These are phyloP conservation scores for Fusarium sp. DNA, from an alignment of 2,329 filamentous ascomycete genomes.

Conservation along the genomic window DNA sequence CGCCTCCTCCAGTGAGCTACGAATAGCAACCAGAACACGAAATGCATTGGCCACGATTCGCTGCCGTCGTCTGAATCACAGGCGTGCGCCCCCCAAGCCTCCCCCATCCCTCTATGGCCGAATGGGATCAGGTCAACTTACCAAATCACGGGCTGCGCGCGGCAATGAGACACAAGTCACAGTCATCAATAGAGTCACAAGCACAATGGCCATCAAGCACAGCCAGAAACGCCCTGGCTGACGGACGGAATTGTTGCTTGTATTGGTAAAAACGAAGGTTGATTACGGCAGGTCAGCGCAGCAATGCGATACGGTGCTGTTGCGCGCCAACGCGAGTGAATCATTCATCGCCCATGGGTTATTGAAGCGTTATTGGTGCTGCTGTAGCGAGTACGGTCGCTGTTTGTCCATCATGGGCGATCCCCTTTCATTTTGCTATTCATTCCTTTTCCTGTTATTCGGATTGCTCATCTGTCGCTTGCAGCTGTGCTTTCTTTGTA, in stretches of 20 bases:
- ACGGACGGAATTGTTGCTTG: constrained; percentile 1
- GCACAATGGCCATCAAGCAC: constrained; percentile 15
- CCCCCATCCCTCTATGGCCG: not conserved
- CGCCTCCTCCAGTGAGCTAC: constrained; percentile 26
- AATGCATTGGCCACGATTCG: constrained; percentile 32
- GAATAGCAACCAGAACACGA: constrained; percentile 30
- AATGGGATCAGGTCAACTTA: constrained; percentile 16
- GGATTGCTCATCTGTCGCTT: constrained; percentile 16
- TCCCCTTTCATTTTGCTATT: constrained; percentile 14
- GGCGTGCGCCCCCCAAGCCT: constrained; percentile 20
- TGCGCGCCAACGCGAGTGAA: constrained; percentile 31
- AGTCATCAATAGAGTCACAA: constrained; percentile 40
- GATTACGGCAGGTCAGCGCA: constrained; percentile 38
- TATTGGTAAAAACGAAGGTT: constrained; percentile 15
- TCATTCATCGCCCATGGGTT: constrained; percentile 22
- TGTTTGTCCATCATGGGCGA: constrained; percentile 10
- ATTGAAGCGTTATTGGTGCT: constrained; percentile 31
- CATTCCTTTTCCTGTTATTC: constrained; percentile 25
- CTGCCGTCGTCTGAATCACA: constrained; percentile 30
- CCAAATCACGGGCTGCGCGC: constrained; percentile 37
- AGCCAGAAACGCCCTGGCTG: constrained; percentile 31
- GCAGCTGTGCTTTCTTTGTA: constrained; percentile 5
- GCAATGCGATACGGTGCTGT: constrained; percentile 17
- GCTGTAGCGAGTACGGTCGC: constrained; percentile 20
- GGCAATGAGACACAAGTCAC: constrained; percentile 32